Base-by-base conservation (phyloP, 768 basidiomycete species). In the Mycena polygramma region DNA sequence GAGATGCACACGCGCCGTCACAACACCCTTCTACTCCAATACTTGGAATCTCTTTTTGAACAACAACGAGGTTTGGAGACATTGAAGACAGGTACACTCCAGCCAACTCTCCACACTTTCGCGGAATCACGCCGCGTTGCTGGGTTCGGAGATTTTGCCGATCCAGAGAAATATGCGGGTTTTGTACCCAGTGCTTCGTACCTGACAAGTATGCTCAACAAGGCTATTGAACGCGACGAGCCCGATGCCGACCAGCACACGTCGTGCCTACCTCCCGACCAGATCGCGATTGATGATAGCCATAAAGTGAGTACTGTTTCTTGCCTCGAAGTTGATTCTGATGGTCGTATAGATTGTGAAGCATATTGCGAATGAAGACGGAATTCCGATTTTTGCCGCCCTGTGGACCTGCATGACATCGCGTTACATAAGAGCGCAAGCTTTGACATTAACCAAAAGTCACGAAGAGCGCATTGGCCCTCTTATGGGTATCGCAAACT, bases 381-480 rank as follows among this genome's bases (percentile, higher is more conserved):
- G 45, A 5, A 20, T 9, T 46, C 45, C 45, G 11, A 46, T 46
- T 46, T 46, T 46, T 17, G 19, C 8, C 4, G 45, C 45, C 11
- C 19, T 46, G 45, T 46, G 7, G 8, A 46, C 45, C 10, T 46
- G 45, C 45, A 46, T 46, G 45, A 22, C 51, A 6, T 49, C 39
- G 14, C 39, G 39, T 14, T 41, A 41, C 30, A 78, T 78, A 14
- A 55, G 69, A 10, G 61, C 70, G 2, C 77, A 78, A 45, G 68
- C 66, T 0, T 59, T 78, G 1, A 75, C 75, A 2, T 53, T 77
- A 2, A 78, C 77, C 0, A 78, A 78, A 58, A 59, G 75, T 0
- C 77, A 77, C 20, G 68, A 73, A 20, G 71, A 73, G 22, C 39
- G 68, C 7, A 14, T 54, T 37, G 71, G 68, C 4, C 63, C 71